Evolutionary conservation across 2,329 filamentous ascomycete genomes (phyloP).

Genomic region (Hawksworthiomyces lignivorus): DNA sequence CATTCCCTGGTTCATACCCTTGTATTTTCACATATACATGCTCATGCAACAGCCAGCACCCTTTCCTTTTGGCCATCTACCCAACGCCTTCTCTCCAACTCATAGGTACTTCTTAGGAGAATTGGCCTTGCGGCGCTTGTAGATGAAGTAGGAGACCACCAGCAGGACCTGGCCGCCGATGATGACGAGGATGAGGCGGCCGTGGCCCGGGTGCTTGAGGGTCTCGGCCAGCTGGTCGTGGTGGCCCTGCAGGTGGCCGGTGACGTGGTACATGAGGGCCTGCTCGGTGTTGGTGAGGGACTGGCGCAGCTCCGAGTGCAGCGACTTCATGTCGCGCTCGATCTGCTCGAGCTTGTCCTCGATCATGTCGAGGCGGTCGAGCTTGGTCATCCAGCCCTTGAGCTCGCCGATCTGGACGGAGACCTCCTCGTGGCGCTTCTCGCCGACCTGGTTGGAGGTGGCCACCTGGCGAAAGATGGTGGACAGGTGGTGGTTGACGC

Average conservation of each 20-base stretch:
- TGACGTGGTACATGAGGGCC: slow-evolving; percentile 44
- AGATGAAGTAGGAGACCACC: slow-evolving; percentile 60
- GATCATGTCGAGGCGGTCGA: slow-evolving; percentile 36
- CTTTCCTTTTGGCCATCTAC: too few species aligned
- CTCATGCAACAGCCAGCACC: too few species aligned
- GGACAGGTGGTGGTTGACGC: slow-evolving; percentile 59
- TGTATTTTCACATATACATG: too few species aligned
- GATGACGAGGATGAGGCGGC: slow-evolving; percentile 57
- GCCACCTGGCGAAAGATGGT: slow-evolving; percentile 53
- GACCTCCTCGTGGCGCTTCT: slow-evolving; percentile 51
- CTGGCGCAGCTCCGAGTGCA: slow-evolving; percentile 47
- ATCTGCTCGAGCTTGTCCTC: slow-evolving; percentile 40
- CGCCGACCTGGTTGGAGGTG: slow-evolving; percentile 40
- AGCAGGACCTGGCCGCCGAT: slow-evolving; percentile 68
- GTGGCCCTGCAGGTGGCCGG: slow-evolving; percentile 26
- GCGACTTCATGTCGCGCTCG: slow-evolving; percentile 49
- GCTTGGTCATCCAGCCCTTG: slow-evolving; percentile 33
- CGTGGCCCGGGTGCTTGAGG: slow-evolving; percentile 41
- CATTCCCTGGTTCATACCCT: too few species aligned
- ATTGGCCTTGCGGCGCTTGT: slow-evolving; percentile 68
- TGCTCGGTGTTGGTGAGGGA: slow-evolving; percentile 44
- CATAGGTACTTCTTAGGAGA: slow-evolving; percentile 90
- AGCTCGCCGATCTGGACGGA: slow-evolving; percentile 39
- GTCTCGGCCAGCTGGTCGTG: slow-evolving; percentile 39
- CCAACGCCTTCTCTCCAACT: not conserved